Evolutionary conservation across 495 filamentous ascomycete species (phyloP).

Genomic region (Alectoria sarmentosa): DNA sequence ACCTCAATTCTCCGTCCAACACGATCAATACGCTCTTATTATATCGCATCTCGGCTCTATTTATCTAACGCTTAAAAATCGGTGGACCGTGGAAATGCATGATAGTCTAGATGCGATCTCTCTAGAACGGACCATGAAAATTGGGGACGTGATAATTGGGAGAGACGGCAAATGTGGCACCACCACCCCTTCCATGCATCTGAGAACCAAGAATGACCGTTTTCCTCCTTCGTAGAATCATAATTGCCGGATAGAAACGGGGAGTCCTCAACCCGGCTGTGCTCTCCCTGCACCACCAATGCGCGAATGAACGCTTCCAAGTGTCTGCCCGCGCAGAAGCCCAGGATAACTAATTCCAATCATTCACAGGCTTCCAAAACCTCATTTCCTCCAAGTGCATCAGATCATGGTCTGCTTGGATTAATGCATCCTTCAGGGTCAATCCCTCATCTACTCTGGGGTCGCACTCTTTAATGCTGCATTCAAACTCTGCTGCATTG

Average conservation of each 20-base stretch:
- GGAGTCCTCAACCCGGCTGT: background rate
- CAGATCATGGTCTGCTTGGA: background rate
- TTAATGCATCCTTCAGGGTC: background rate
- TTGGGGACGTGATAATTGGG: background rate
- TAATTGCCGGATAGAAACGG: background rate
- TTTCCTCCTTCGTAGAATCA: background rate
- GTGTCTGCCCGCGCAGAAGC: background rate
- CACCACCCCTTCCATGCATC: background rate
- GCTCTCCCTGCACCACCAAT: background rate
- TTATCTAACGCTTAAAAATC: background rate
- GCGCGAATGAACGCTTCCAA: background rate
- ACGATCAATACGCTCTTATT: background rate
- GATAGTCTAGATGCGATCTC: background rate
- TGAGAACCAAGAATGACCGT: background rate
- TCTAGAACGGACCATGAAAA: background rate
- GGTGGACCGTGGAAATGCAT: background rate
- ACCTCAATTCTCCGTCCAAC: background rate
- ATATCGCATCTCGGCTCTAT: background rate
- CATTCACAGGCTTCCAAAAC: background rate
- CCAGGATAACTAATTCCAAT: background rate
- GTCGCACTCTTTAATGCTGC: conserved; percentile 16
- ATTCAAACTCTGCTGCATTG: conserved; percentile 40
- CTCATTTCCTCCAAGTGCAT: background rate
- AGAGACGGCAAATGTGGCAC: background rate
- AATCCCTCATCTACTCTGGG: conserved; percentile 22